These are phyloP conservation scores for Botrytis medusae DNA, from an alignment of 2,329 filamentous ascomycete genomes.

Conservation along the genomic window DNA sequence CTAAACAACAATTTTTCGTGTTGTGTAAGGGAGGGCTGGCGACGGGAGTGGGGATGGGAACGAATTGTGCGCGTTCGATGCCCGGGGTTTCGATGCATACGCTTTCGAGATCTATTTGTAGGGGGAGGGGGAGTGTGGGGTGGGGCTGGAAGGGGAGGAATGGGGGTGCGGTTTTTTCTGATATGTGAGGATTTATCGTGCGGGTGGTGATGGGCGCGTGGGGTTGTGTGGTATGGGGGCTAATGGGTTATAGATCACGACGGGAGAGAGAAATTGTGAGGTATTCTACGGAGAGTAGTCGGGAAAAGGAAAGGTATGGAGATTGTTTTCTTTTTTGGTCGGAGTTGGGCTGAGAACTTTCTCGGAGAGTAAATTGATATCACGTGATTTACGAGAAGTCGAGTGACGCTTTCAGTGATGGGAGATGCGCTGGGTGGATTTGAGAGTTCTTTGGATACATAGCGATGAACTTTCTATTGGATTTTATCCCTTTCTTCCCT, in stretches of 20 bases:
- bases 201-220: background rate
- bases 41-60: background rate
- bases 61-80: background rate
- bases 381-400: background rate
- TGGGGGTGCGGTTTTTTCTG: background rate
- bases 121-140: background rate
- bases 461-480: background rate
- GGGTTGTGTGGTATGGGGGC: background rate
- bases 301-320: conserved; percentile 5
- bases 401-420: background rate
- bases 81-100: background rate
- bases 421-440: background rate
- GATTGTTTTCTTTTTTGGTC: background rate
- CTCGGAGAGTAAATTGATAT: background rate
- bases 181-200: background rate
- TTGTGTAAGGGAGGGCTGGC: background rate
- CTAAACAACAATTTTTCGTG: background rate
- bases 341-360: background rate
- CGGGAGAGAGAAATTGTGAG: background rate
- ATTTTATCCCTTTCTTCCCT: background rate
- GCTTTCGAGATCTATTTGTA: background rate
- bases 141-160: background rate
- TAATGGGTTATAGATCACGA: background rate
- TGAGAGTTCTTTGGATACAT: background rate
- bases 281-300: conserved; percentile 7